Percentiles rank a stretch among this genome's conserved stretches.
phyloP scores from a whole-genome alignment of 495 filamentous ascomycete genomes.

The Venustampulla echinocandica region DNA sequence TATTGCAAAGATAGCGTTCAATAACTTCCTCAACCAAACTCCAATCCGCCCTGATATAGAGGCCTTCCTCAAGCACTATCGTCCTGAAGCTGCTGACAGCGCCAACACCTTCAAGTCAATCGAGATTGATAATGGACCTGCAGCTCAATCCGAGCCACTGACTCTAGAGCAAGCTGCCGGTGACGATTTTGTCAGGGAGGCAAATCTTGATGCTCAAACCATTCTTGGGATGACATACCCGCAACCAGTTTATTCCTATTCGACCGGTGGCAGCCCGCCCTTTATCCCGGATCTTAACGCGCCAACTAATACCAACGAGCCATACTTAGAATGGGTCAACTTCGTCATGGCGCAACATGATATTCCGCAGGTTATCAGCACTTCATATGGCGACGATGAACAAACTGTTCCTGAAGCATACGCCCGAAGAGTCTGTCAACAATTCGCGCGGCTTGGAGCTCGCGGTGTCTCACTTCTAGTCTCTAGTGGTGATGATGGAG shows the following conservation, averaged over 20 bases:
- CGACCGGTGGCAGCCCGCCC: slow-evolving; percentile 53
- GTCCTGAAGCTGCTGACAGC: slow-evolving; percentile 34
- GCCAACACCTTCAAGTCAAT: slow-evolving; percentile 54
- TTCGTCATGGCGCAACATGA: slow-evolving; percentile 56
- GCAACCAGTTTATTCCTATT: slow-evolving; percentile 51
- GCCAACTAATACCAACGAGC: slow-evolving; percentile 57
- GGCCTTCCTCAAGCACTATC: slow-evolving; percentile 42
- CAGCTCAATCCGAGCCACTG: slow-evolving; percentile 36
- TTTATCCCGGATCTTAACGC: slow-evolving; percentile 46
- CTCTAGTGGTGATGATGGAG: slow-evolving; percentile 62
- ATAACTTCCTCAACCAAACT: slow-evolving; percentile 60
- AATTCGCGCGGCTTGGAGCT: slow-evolving; percentile 63
- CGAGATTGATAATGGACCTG: slow-evolving; percentile 51
- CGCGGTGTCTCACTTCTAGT: slow-evolving; percentile 66
- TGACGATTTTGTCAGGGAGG: slow-evolving; percentile 50
- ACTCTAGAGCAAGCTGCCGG: slow-evolving; percentile 10
- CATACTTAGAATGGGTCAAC: slow-evolving; percentile 70
- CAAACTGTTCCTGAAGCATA: slow-evolving; percentile 57
- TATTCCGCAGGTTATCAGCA: slow-evolving; percentile 64
- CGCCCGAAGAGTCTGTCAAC: slow-evolving; percentile 54
- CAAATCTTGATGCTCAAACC: slow-evolving; percentile 67
- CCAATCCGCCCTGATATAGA: slow-evolving; percentile 50
- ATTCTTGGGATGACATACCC: slow-evolving; percentile 51
- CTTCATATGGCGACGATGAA: slow-evolving; percentile 65
- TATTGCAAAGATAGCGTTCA: slow-evolving; percentile 51